Evolutionary conservation across 2,329 filamentous ascomycete genomes (phyloP).

Genomic region (Diaporthe ampelina): DNA sequence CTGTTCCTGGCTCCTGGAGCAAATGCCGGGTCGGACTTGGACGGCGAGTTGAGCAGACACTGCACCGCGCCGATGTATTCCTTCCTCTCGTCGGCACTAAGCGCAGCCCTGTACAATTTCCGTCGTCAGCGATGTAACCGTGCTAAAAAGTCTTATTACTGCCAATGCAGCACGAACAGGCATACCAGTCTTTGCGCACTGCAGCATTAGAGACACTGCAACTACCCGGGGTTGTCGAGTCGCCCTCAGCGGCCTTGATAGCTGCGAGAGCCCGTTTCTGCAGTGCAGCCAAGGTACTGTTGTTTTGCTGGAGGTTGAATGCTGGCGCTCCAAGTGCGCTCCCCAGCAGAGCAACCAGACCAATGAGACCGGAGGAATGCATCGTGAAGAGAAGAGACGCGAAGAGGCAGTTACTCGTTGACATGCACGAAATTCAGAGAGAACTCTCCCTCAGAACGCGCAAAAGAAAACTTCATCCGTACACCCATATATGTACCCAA

Average conservation of each 20-base stretch:
- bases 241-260: conserved; percentile 2
- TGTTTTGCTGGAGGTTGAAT: not conserved
- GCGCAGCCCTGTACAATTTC: not conserved
- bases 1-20: conserved; percentile 8
- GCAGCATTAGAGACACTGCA: conserved; percentile 8
- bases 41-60: not conserved
- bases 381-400: not conserved
- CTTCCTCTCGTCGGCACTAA: conserved; percentile 4
- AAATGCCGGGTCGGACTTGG: conserved; percentile 4
- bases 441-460: not conserved
- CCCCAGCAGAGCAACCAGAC: not conserved
- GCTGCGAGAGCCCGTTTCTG: not conserved
- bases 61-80: conserved; percentile 14
- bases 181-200: conserved; percentile 24
- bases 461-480: not conserved
- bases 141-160: too few relatives aligned
- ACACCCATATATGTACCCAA: not conserved
- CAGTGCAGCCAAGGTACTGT: not conserved
- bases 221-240: not conserved
- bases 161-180: too few relatives aligned
- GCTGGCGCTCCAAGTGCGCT: not conserved
- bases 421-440: not conserved
- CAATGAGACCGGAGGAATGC: not conserved
- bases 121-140: not conserved
- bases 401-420: too few relatives aligned